Evolutionary conservation across 2,329 filamentous ascomycete genomes (phyloP).

Genomic region (Paecilomyces formosus): DNA sequence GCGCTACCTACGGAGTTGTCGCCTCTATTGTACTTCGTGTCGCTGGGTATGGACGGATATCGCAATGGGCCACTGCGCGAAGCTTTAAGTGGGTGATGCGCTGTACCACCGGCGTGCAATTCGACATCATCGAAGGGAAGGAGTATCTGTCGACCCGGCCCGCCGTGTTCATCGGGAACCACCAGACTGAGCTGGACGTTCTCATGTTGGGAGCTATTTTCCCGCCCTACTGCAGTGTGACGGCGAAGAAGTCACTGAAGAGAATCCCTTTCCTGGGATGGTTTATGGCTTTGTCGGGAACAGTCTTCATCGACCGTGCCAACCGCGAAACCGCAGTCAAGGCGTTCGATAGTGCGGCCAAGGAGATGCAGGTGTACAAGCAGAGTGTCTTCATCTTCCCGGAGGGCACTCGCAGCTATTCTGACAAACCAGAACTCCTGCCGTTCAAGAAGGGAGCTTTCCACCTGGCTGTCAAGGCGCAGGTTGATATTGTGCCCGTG

Average conservation of each 20-base stretch:
- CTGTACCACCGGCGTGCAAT: conserved; percentile 66
- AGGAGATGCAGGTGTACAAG: conserved; percentile 63
- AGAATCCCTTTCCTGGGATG: conserved; percentile 79
- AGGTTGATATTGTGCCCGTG: conserved; percentile 84
- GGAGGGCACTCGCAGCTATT: conserved; percentile 88
- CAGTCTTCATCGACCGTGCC: conserved; percentile 90
- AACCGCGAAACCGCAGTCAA: conserved; percentile 75
- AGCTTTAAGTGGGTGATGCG: conserved; percentile 75
- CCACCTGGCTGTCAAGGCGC: conserved; percentile 87
- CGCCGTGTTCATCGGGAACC: conserved; percentile 87
- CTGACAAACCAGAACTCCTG: conserved; percentile 69
- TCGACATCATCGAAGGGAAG: conserved; percentile 61
- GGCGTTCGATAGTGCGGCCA: conserved; percentile 76
- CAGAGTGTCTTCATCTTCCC: conserved; percentile 54
- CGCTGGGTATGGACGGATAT: conserved; percentile 63
- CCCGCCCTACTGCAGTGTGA: conserved; percentile 85
- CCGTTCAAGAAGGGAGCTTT: conserved; percentile 99
- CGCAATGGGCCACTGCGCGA: conserved; percentile 78
- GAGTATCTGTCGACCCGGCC: conserved; percentile 62
- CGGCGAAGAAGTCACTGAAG: conserved; percentile 79
- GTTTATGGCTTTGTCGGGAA: conserved; percentile 85
- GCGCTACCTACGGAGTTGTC: conserved; percentile 66
- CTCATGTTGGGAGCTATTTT: conserved; percentile 85
- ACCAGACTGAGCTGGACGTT: conserved; percentile 94
- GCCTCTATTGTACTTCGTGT: conserved; percentile 65